These are phyloP conservation scores for Setaria italica DNA, from an alignment of 202 grass and related monocot genomes.

Conservation along the genomic window DNA sequence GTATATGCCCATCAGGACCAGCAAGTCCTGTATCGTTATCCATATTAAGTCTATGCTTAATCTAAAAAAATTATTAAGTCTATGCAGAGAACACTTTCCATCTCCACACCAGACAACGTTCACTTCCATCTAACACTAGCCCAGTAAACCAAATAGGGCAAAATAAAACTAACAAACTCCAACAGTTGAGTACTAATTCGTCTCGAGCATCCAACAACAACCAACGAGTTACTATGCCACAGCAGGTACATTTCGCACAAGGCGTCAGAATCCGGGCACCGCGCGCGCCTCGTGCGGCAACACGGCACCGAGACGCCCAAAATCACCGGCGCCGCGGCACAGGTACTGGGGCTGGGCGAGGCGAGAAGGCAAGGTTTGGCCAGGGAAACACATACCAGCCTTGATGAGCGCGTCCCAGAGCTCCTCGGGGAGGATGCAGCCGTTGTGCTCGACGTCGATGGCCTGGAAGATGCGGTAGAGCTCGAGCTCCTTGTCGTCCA, in stretches of 20 bases:
- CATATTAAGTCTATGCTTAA: background rate
- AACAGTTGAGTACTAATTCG: constrained; percentile 3
- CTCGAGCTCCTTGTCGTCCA: constrained; percentile 98
- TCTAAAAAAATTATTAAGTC: background rate
- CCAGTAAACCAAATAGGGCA: background rate
- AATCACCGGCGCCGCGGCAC: background rate
- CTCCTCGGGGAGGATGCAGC: constrained; percentile 95
- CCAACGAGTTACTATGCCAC: background rate
- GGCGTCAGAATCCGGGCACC: background rate
- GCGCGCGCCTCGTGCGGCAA: background rate
- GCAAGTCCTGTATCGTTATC: background rate
- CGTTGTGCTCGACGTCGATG: constrained; percentile 97
- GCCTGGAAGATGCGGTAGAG: constrained; percentile 98
- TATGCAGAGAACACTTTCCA: background rate
- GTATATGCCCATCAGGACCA: constrained; percentile 7
- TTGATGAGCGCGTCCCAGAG: constrained; percentile 95
- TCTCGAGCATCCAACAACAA: constrained; percentile 25
- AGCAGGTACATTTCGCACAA: constrained; percentile 33
- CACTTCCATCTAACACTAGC: constrained; percentile 9
- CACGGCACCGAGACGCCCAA: background rate
- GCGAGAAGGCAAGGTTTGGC: background rate
- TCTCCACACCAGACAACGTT: constrained; percentile 23
- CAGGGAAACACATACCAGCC: constrained; percentile 66
- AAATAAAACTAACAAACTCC: background rate
- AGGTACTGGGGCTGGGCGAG: background rate